Conservation (phyloP, 2,329 filamentous ascomycete genomes). For the Colletotrichum destructivum region DNA sequence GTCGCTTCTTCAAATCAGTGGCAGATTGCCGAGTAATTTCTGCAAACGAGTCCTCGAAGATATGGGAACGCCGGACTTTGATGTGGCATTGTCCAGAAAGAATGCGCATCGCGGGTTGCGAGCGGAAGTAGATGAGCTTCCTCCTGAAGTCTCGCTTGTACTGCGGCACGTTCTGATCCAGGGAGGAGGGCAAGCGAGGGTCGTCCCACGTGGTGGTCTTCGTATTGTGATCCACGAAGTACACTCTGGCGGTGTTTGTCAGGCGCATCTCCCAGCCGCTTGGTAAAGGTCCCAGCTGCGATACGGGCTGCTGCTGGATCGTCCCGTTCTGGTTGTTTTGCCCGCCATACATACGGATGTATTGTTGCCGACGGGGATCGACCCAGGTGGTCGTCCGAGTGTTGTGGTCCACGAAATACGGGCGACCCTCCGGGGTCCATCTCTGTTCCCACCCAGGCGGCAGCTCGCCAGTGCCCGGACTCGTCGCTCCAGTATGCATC, state of each 20-base stretch:
- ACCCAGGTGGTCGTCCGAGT: conserved; percentile 99
- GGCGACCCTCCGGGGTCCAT: conserved; percentile 92
- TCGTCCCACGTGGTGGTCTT: conserved; percentile 99
- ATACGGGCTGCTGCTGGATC: conserved; percentile 97
- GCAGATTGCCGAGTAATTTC: conserved; percentile 98
- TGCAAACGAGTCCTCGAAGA: conserved; percentile 98
- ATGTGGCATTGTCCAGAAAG: conserved; percentile 97
- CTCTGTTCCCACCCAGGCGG: conserved; percentile 97
- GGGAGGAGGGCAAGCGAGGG: conserved; percentile 91
- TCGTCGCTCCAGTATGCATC: conserved; percentile 96
- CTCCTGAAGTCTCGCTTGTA: conserved; percentile 99
- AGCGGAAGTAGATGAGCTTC: conserved; percentile 99
- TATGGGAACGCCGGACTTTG: conserved; percentile 95
- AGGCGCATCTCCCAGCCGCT: conserved; percentile 99
- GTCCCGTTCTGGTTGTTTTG: conserved; percentile 87
- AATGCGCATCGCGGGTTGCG: conserved; percentile 95
- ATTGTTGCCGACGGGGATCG: conserved; percentile 95
- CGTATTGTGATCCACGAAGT: conserved; percentile 99
- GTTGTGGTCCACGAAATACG: conserved; percentile 99
- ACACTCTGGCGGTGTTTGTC: conserved; percentile 96
- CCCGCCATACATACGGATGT: conserved; percentile 96
- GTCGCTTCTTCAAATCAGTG: conserved; percentile 94
- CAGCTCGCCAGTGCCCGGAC: conserved; percentile 93
- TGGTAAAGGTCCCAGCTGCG: conserved; percentile 92
- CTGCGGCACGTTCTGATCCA: conserved; percentile 98